Evolutionary conservation across 352 stramenopile species (phyloP).

Genomic region (Pythium sukuiense): DNA sequence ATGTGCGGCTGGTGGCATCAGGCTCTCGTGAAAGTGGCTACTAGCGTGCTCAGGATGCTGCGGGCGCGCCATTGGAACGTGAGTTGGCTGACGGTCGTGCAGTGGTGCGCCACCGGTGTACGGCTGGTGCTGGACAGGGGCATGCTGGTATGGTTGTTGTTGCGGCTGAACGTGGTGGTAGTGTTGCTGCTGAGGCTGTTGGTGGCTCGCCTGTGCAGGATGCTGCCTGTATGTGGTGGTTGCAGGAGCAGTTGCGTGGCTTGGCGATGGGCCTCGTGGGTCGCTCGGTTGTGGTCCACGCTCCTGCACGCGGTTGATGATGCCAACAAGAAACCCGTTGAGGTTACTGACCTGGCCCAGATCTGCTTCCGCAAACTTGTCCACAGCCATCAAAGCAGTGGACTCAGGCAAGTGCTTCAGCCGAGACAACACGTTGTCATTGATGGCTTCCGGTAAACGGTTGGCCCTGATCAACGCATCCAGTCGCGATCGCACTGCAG

Average conservation of each 20-base stretch:
- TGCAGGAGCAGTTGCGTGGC: background rate
- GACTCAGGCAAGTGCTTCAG: conserved; percentile 68
- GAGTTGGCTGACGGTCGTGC: background rate
- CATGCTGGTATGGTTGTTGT: conserved; percentile 7
- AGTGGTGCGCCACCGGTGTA: conserved; percentile 1
- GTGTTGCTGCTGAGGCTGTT: conserved; percentile 9
- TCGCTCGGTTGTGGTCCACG: conserved; percentile 22
- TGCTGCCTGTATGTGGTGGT: background rate
- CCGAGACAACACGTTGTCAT: conserved; percentile 74
- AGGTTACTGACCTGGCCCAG: conserved; percentile 74
- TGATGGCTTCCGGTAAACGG: conserved; percentile 57
- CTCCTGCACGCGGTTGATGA: conserved; percentile 83
- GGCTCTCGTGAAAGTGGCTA: conserved; percentile 8
- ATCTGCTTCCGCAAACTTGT: conserved; percentile 82
- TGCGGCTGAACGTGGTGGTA: conserved; percentile 3
- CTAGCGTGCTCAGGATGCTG: conserved; percentile 8
- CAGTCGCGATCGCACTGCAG: conserved; percentile 46
- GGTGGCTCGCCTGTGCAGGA: background rate
- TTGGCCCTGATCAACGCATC: conserved; percentile 55
- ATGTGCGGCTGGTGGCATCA: conserved; percentile 1
- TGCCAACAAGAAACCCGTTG: conserved; percentile 79
- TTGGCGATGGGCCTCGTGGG: background rate
- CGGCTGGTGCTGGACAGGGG: background rate
- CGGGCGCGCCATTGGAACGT: background rate
- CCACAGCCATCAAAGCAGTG: conserved; percentile 59